Percentiles rank a stretch among this genome's conserved stretches.
These are phyloP conservation scores for Termitomyces sp. DNA, from an alignment of 1,284 basidiomycete genomes.

Conservation along the genomic window DNA sequence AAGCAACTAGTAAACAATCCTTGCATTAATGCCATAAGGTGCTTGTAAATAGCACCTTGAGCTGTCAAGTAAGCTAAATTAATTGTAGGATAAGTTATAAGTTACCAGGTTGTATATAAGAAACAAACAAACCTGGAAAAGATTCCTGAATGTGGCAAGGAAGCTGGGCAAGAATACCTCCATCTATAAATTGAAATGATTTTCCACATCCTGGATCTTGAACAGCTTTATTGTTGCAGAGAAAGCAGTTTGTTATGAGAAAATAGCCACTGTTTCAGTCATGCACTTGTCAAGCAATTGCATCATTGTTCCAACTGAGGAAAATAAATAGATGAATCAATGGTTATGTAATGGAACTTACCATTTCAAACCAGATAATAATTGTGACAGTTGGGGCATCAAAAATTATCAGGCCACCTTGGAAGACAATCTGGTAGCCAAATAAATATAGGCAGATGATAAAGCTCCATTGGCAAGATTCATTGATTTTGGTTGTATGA, in stretches of 20 bases:
- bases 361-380: background rate
- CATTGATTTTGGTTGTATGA: background rate
- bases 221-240: background rate
- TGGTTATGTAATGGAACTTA: background rate
- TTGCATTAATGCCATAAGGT: background rate
- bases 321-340: background rate
- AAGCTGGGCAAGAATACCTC: constrained; percentile 1
- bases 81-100: background rate
- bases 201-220: background rate
- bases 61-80: background rate
- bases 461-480: background rate
- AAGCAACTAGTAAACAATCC: background rate
- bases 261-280: background rate
- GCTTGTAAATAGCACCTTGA: background rate
- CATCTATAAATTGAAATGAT: background rate
- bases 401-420: background rate
- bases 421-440: constrained; percentile 2
- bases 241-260: background rate
- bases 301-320: background rate
- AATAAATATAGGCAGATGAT: background rate
- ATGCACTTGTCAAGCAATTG: background rate
- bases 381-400: background rate
- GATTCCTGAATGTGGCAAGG: background rate
- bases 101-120: background rate
- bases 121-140: background rate